These are phyloP conservation scores for Trichoderma gamsii DNA, from an alignment of 495 filamentous ascomycete genomes.

Conservation along the genomic window DNA sequence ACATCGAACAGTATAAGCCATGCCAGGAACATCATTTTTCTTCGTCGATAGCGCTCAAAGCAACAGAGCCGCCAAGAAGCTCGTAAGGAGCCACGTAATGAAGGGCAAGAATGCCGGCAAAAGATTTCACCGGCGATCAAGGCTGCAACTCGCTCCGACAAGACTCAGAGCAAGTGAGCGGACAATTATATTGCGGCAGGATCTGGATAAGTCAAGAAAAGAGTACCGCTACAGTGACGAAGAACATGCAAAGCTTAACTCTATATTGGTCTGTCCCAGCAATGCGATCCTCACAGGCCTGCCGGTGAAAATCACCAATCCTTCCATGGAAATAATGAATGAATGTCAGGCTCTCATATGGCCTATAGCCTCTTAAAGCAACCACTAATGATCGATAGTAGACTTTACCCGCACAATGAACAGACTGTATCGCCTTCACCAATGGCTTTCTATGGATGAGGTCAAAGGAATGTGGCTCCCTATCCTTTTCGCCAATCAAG, in stretches of 20 bases:
- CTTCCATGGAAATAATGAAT: not conserved
- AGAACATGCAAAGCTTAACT: not conserved
- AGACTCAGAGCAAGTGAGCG: constrained; percentile 17
- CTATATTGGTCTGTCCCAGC: constrained; percentile 18
- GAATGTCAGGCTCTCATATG: not conserved
- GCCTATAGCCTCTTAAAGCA: not conserved
- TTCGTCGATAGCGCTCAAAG: not conserved
- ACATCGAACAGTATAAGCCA: not conserved
- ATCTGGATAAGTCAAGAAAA: not conserved
- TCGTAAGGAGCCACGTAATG: constrained; percentile 14
- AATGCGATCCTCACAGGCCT: constrained; percentile 20
- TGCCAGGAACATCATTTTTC: not conserved
- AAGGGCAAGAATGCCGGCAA: constrained; percentile 16
- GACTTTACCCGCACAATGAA: constrained; percentile 20
- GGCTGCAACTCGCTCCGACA: constrained; percentile 14
- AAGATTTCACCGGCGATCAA: constrained; percentile 24
- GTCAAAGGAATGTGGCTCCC: constrained; percentile 22
- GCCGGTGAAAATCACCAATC: not conserved
- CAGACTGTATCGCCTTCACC: constrained; percentile 22
- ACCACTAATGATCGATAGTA: not conserved
- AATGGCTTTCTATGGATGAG: constrained; percentile 17
- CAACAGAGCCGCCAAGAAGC: constrained; percentile 11
- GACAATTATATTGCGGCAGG: not conserved
- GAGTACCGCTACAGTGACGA: not conserved
- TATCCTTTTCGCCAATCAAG: constrained; percentile 23